phyloP scores from a whole-genome alignment of 2,329 filamentous ascomycete species.

The Arthroderma sp. region DNA sequence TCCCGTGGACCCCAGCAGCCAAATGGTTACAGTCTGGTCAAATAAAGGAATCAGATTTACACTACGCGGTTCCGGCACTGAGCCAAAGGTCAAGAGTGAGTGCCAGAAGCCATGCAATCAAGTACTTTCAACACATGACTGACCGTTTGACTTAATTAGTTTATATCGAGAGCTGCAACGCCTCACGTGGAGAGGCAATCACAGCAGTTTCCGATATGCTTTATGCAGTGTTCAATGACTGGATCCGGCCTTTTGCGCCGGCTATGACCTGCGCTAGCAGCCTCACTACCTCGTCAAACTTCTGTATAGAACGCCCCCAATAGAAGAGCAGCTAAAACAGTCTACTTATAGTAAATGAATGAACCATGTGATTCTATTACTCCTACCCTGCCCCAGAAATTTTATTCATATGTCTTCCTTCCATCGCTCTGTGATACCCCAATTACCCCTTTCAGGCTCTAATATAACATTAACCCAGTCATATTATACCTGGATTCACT shows the following conservation, averaged over 20 bases:
- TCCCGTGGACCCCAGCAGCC: constrained; percentile 43
- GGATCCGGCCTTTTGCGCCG: constrained; percentile 26
- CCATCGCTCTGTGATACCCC: too few relatives aligned
- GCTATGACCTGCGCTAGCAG: constrained; percentile 24
- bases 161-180: constrained; percentile 30
- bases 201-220: constrained; percentile 26
- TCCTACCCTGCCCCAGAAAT: too few relatives aligned
- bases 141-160: constrained; percentile 15
- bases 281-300: constrained; percentile 24
- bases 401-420: too few relatives aligned
- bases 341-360: too few relatives aligned
- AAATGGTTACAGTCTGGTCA: constrained; percentile 52
- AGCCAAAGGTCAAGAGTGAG: constrained; percentile 52
- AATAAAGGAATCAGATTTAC: constrained; percentile 44
- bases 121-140: background rate
- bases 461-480: too few relatives aligned
- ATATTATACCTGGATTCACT: too few relatives aligned
- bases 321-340: too few relatives aligned
- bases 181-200: constrained; percentile 23
- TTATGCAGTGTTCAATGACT: constrained; percentile 24
- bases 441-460: too few relatives aligned
- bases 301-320: too few relatives aligned
- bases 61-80: constrained; percentile 48
- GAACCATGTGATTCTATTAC: too few relatives aligned
- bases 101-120: constrained; percentile 1